Conservation (phyloP, 495 filamentous ascomycete genomes). For the Lophium mytilinum region DNA sequence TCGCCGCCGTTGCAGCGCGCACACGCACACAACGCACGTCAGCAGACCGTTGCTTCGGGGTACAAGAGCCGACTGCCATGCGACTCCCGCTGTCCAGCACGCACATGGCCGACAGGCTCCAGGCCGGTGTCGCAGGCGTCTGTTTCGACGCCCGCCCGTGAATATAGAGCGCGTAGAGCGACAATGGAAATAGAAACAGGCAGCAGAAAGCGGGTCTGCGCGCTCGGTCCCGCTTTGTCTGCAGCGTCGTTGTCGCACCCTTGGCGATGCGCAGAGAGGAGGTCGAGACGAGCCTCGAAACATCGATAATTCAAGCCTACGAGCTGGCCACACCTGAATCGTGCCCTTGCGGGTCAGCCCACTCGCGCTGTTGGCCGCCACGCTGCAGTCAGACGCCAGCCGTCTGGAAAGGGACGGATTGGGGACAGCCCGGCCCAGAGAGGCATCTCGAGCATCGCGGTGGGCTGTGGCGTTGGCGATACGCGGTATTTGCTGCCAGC, state of each 20-base stretch:
- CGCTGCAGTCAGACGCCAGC: too few relatives aligned
- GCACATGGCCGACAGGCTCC: not conserved
- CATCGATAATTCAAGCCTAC: not conserved
- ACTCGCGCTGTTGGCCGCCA: too few relatives aligned
- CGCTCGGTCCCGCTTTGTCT: not conserved
- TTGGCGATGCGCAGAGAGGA: too few relatives aligned
- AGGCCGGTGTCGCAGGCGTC: too few relatives aligned
- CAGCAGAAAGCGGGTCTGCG: not conserved
- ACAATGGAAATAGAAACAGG: not conserved
- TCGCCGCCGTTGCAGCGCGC: too few relatives aligned
- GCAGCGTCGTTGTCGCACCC: too few relatives aligned
- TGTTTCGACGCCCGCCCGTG: too few relatives aligned
- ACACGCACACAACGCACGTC: not conserved
- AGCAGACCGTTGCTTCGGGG: too few relatives aligned
- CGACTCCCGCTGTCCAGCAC: conserved; percentile 1
- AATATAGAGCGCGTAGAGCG: not conserved
- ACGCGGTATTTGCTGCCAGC: too few relatives aligned
- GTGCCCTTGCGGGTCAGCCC: not conserved
- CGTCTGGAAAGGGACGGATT: too few relatives aligned
- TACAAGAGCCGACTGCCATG: too few relatives aligned
- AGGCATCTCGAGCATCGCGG: not conserved
- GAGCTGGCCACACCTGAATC: not conserved
- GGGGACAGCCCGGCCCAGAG: not conserved
- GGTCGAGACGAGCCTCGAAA: not conserved
- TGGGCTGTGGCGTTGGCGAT: too few relatives aligned